phyloP scores from a whole-genome alignment of 176 grass and related monocot species.

The Secale cereale region DNA sequence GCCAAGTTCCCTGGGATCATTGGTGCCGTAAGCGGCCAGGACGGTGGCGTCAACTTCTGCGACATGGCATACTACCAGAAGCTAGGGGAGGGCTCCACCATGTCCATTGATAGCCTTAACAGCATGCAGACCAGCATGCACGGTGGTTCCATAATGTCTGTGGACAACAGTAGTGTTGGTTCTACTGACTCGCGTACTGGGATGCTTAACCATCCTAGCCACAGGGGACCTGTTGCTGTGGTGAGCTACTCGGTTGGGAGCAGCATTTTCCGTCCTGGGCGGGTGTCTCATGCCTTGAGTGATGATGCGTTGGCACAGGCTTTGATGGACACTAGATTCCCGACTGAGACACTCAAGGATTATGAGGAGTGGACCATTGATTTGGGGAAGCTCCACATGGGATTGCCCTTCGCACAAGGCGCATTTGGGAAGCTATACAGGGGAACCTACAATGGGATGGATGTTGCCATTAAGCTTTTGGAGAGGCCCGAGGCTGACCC shows the following conservation, averaged over 20 bases:
- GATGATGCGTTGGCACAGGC: slow-evolving; percentile 76
- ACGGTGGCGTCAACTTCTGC: slow-evolving; percentile 36
- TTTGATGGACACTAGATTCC: slow-evolving; percentile 65
- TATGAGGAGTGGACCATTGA: slow-evolving; percentile 85
- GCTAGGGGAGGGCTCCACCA: slow-evolving; percentile 67
- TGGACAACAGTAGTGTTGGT: slow-evolving; percentile 55
- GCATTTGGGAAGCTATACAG: slow-evolving; percentile 81
- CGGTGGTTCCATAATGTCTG: slow-evolving; percentile 50
- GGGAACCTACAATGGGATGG: slow-evolving; percentile 69
- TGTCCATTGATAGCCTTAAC: slow-evolving; percentile 62
- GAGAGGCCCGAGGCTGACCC: slow-evolving; percentile 70
- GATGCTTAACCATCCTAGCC: slow-evolving; percentile 67
- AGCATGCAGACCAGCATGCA: slow-evolving; percentile 70
- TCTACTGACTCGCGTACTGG: slow-evolving; percentile 57
- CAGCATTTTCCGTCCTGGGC: slow-evolving; percentile 58
- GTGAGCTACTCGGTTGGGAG: slow-evolving; percentile 52
- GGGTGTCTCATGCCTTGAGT: slow-evolving; percentile 65
- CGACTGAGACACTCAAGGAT: slow-evolving; percentile 60
- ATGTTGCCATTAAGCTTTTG: slow-evolving; percentile 83
- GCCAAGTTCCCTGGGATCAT: slow-evolving; percentile 61
- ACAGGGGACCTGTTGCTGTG: slow-evolving; percentile 34
- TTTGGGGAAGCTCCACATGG: slow-evolving; percentile 65
- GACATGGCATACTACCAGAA: slow-evolving; percentile 79
- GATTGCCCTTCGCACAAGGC: slow-evolving; percentile 72
- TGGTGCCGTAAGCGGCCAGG: slow-evolving; percentile 25